phyloP scores from a whole-genome alignment of 2,329 filamentous ascomycete genomes.

The Sarocladium oryzae region DNA sequence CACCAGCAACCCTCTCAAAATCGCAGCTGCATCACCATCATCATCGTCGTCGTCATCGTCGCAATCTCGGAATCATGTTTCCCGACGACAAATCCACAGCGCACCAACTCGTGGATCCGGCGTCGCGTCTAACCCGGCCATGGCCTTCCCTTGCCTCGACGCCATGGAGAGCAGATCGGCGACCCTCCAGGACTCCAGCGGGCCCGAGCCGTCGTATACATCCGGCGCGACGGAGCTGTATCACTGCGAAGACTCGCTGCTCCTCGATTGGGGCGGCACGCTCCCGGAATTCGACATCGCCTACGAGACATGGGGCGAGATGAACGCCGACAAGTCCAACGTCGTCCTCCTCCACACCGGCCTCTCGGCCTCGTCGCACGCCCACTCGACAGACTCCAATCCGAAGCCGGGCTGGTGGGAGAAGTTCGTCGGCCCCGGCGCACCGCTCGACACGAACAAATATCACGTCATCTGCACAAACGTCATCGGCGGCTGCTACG shows the following conservation, averaged over 20 bases:
- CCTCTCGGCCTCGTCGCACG: slow-evolving; percentile 93
- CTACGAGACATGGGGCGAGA: slow-evolving; percentile 83
- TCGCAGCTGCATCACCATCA: too few relatives aligned
- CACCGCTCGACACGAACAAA: slow-evolving; percentile 80
- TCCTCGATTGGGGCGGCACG: slow-evolving; percentile 94
- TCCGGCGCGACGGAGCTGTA: slow-evolving; percentile 77
- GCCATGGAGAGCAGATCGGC: slow-evolving; percentile 74
- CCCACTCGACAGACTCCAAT: slow-evolving; percentile 83
- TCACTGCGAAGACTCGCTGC: slow-evolving; percentile 64
- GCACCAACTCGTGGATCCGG: slow-evolving; percentile 19
- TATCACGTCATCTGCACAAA: slow-evolving; percentile 96
- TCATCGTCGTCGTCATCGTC: not conserved
- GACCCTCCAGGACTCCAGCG: slow-evolving; percentile 65
- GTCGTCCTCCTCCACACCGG: slow-evolving; percentile 90
- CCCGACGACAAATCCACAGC: slow-evolving; percentile 15
- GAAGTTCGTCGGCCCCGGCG: slow-evolving; percentile 87
- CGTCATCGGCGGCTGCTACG: slow-evolving; percentile 91
- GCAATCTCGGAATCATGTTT: not conserved
- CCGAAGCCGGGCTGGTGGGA: slow-evolving; percentile 97
- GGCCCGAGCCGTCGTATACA: slow-evolving; percentile 92
- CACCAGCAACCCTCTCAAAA: not conserved
- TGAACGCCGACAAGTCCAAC: slow-evolving; percentile 78
- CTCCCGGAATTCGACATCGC: slow-evolving; percentile 83
- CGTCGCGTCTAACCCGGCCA: slow-evolving; percentile 67
- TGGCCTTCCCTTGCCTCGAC: slow-evolving; percentile 87